Evolutionary conservation across 331 rosid species (phyloP), one percentile per base, ranked within the genome.

Genomic region (Ulmus americana): DNA sequence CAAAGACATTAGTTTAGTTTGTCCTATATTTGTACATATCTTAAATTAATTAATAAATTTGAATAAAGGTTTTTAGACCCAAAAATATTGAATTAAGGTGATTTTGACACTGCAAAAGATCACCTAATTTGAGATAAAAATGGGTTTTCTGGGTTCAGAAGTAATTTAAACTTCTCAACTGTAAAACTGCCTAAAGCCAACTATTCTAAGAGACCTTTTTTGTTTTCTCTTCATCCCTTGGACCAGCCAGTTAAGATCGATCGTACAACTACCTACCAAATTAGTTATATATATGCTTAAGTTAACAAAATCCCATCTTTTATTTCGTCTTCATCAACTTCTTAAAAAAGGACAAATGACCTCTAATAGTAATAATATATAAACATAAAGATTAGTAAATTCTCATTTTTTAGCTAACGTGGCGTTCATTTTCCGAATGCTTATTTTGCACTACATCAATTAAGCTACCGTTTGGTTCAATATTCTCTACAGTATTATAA

Each of bases 101-200:
- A 73, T 79, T 49, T 58, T 70, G 80, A 79, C 75, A 72, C 74
- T 46, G 3, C 35, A 28, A 28, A 28, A 45, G 74, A 71, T 69
- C 92, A 79, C 77, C 90, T 68, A 72, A 40, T 59, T 53, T 41
- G 70, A 74, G 77, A 81, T 67, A 51, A 65, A 55, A 59, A 10
- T 39, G 69, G 11, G 47, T 71, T 78, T 83, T 80, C 83, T 39
- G 72, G 69, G 74, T 78, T 76, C 68, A 76, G 70, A 84, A 79
- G 86, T 74, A 72, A 83, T 66, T 28, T 74, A 71, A 72, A 78
- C 84, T 79, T 74, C 51, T 63, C 81, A 85, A 83, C 86, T 70
- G 71, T 81, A 68, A 48, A 80, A 76, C 80, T 70, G 64, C 78
- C 75, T 11, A 69, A 84, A 86, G 76, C 83, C 69, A 83, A 74